Evolutionary conservation across 2,329 filamentous ascomycete species (phyloP), one percentile per base, ranked within the genome.

Genomic region (Hypoxylon rubiginosum): DNA sequence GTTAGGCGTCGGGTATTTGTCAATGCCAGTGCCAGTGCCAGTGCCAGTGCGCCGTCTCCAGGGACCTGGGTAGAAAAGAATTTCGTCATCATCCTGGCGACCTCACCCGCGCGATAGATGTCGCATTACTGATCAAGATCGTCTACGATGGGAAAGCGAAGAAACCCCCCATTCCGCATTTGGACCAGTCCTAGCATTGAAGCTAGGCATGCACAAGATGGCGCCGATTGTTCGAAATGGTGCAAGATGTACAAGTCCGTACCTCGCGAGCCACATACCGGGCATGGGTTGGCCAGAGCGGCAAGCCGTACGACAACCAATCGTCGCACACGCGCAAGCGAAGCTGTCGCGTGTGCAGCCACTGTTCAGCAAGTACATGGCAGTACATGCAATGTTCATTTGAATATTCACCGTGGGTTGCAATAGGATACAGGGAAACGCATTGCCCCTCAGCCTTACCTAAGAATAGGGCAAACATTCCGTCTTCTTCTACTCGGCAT

Each of bases 71-170:
- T 67, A 61, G 41, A 61, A 41, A 54, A 19, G 21, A 61, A 67
- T 70, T 66, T 62, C 67, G 67, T 70, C 67, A 70, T 70, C 65
- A 70, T 68, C 64, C 67, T 21, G 51, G 67, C 53, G 62, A 61
- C 62, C 65, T 68, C 65, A 55, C 52, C 51, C 48, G 24, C 41
- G 43, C 49, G 58, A 30, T 30, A 50, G 26, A 24, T 56, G 26
- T 46, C 19, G 49, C 59, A 61, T 59, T 55, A 62, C 46, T 59
- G 62, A 66, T 60, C 36, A 53, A 56, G 55, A 63, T 63, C 48
- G 32, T 57, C 58, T 63, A 55, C 26, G 52, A 62, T 65, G 55
- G 52, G 55, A 65, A 65, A 54, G 32, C 60, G 24, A 57, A 41
- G 39, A 24, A 39, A 24, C 51, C 30, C 48, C 21, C 53, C 46